These are phyloP conservation scores for Myriosclerotinia curreyana DNA, from an alignment of 2,329 filamentous ascomycete species.

Conservation along the genomic window DNA sequence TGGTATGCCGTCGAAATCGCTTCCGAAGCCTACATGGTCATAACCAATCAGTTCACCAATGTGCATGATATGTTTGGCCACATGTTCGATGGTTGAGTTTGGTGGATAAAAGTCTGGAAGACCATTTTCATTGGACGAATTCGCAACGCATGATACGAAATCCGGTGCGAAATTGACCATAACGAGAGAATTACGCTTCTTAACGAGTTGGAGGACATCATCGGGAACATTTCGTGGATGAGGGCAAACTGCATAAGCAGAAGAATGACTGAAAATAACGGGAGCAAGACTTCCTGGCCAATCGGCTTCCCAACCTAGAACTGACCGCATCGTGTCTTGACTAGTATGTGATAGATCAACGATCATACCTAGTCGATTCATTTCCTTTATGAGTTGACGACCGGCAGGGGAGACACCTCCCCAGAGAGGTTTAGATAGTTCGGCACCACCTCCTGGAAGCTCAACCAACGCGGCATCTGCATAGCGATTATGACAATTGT, in stretches of 20 bases:
- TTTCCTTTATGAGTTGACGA: constrained; percentile 69
- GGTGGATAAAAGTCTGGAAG: constrained; percentile 64
- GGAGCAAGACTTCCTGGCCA: constrained; percentile 77
- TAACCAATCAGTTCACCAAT: constrained; percentile 83
- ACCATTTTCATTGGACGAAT: constrained; percentile 56
- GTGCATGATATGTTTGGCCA: constrained; percentile 76
- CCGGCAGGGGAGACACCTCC: constrained; percentile 71
- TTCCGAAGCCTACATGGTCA: constrained; percentile 82
- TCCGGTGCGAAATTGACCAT: constrained; percentile 88
- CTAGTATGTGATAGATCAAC: constrained; percentile 81
- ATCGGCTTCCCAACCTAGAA: constrained; percentile 58
- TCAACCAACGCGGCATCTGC: constrained; percentile 76
- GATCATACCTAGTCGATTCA: constrained; percentile 95
- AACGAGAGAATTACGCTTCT: constrained; percentile 68
- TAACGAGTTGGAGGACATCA: constrained; percentile 73
- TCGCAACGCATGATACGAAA: constrained; percentile 69
- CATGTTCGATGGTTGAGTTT: constrained; percentile 72
- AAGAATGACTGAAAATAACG: constrained; percentile 86
- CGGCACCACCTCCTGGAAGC: constrained; percentile 40
- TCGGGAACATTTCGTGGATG: constrained; percentile 91
- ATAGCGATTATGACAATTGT: constrained; percentile 90
- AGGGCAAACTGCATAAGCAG: constrained; percentile 74
- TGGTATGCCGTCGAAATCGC: constrained; percentile 80
- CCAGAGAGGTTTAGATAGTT: constrained; percentile 55
- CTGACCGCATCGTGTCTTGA: constrained; percentile 80